Conservation (phyloP, 768 basidiomycete genomes). For the Serendipita vermifera region DNA sequence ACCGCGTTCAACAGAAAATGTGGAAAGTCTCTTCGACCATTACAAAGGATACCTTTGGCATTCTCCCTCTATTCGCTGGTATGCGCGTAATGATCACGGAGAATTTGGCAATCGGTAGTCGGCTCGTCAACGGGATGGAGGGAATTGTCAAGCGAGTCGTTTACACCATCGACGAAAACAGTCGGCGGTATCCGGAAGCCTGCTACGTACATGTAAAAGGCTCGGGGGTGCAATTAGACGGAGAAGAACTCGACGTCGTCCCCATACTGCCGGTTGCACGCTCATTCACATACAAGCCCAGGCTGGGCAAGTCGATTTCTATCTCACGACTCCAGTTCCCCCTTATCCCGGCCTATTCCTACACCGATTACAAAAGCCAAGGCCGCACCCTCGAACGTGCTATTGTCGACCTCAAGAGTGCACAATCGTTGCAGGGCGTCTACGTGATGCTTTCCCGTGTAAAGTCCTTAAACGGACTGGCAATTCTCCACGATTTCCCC, state of each 20-base stretch:
- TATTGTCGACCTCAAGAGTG: not conserved
- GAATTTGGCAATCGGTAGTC: not conserved
- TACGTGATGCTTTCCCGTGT: slow-evolving; percentile 10
- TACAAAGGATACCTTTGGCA: no score
- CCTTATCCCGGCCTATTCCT: slow-evolving; percentile 5
- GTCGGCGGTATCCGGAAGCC: no score
- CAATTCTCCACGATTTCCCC: no score
- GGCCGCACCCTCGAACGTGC: not conserved
- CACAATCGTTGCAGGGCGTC: not conserved
- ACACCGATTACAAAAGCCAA: slow-evolving; percentile 11
- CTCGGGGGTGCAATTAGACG: no score
- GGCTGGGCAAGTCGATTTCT: not conserved
- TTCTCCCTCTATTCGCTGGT: not conserved
- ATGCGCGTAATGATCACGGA: slow-evolving; percentile 8
- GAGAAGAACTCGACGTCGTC: no score
- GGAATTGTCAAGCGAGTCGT: not conserved
- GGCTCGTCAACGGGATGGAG: slow-evolving; percentile 1
- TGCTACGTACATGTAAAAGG: no score
- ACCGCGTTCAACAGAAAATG: no score
- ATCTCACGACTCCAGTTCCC: not conserved
- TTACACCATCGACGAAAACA: no score
- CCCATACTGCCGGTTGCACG: no score
- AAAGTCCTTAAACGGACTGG: not conserved
- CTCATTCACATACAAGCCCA: no score
- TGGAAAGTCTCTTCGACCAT: no score